These are phyloP conservation scores for Aspergillus alliaceus DNA, from an alignment of 2,329 filamentous ascomycete species.

Conservation along the genomic window DNA sequence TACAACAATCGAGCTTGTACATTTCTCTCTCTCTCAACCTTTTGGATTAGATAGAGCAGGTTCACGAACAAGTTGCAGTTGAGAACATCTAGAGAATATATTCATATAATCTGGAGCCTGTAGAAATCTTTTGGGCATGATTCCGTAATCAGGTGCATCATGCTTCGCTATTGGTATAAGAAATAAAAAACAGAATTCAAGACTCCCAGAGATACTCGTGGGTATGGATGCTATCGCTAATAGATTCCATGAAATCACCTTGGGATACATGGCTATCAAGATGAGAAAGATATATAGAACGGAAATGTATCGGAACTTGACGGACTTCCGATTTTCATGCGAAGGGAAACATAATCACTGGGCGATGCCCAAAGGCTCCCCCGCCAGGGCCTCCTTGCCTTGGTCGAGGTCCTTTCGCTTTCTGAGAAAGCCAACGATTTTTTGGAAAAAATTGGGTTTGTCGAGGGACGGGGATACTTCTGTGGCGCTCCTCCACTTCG, in stretches of 20 bases:
- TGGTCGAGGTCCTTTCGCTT: background rate
- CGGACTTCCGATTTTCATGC: background rate
- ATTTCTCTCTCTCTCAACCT: too few relatives aligned
- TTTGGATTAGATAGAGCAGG: background rate
- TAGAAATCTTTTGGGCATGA: background rate
- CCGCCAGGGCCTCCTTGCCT: background rate
- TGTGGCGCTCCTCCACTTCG: background rate
- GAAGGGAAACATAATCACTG: background rate
- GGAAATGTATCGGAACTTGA: background rate
- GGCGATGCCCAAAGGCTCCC: background rate
- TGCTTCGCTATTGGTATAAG: background rate
- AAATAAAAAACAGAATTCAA: background rate
- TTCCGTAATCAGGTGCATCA: background rate
- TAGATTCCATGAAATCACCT: background rate
- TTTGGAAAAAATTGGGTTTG: constrained; percentile 1
- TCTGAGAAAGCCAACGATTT: constrained; percentile 5
- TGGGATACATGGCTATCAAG: background rate
- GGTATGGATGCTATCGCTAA: background rate
- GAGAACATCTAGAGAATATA: background rate
- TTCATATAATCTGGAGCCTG: background rate
- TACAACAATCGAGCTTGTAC: background rate
- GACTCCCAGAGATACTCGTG: too few relatives aligned
- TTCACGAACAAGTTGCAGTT: too few relatives aligned
- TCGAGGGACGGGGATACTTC: background rate
- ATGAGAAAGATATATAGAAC: background rate